phyloP scores from a whole-genome alignment of 495 filamentous ascomycete species.

The Penicillium verhagenii region DNA sequence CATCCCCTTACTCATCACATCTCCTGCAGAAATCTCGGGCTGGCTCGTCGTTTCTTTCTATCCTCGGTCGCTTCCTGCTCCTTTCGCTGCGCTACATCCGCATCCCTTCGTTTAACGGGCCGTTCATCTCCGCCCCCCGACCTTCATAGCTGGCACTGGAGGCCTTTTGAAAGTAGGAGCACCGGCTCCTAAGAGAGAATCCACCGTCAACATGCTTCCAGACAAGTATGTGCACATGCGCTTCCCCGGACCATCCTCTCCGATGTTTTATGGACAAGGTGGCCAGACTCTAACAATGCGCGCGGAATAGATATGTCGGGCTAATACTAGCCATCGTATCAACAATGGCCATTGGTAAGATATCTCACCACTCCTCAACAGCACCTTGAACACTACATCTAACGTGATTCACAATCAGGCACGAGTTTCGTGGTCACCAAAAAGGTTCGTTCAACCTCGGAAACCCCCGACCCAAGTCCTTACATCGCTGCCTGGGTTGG shows the following conservation, averaged over 20 bases:
- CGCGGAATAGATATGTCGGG: constrained; percentile 72
- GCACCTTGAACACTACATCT: constrained; percentile 3
- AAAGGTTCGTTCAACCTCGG: constrained; percentile 57
- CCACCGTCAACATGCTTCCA: constrained; percentile 64
- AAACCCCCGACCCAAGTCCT: constrained; percentile 4
- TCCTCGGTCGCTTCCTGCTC: constrained; percentile 5
- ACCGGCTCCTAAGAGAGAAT: constrained; percentile 39
- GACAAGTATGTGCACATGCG: constrained; percentile 67
- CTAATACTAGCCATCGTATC: constrained; percentile 85
- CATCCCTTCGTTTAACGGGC: constrained; percentile 15
- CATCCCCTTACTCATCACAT: constrained; percentile 12
- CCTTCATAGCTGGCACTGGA: constrained; percentile 37
- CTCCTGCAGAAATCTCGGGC: constrained; percentile 23
- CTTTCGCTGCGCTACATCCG: background rate
- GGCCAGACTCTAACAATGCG: constrained; percentile 38
- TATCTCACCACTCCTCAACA: constrained; percentile 1
- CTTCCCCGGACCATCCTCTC: background rate
- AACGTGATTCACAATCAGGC: constrained; percentile 47
- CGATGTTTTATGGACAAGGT: constrained; percentile 11
- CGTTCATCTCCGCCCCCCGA: constrained; percentile 18
- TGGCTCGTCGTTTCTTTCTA: constrained; percentile 29
- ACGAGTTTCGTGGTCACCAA: constrained; percentile 94
- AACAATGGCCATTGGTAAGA: constrained; percentile 89
- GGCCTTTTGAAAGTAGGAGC: constrained; percentile 39
- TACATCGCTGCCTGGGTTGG: background rate